Evolutionary conservation across 768 basidiomycete genomes (phyloP), one percentile per base, ranked within the genome.

Genomic region (Suillus subalutaceus): DNA sequence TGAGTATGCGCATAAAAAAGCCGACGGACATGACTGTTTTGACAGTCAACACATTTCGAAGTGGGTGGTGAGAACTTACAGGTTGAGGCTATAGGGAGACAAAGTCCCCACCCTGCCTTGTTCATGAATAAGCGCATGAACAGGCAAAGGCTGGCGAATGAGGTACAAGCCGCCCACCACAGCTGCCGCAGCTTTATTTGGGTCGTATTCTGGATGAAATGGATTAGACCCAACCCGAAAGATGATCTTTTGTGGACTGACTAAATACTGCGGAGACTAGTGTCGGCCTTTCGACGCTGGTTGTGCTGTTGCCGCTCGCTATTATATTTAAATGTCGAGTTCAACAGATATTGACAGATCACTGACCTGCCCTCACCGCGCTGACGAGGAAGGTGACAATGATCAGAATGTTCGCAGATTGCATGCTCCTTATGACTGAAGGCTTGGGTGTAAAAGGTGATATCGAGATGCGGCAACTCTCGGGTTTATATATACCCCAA

Each of bases 101-200:
- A 77, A 44, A 78, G 58, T 20, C 70, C 77, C 76, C 76, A 77
- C 77, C 74, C 73, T 13, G 72, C 41, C 12, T 68, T 72, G n/a
- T 69, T 67, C 23, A 65, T 7, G 26, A 67, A 63, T n/a, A 77
- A 37, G 20, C 74, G 69, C 43, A 64, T 41, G 53, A 73, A 70
- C 12, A 75, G 35, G 18, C 65, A 35, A 10, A 67, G 0, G 7
- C 68, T 59, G 7, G 61, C 48, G 37, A n/a, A 75, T 53, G 38
- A 48, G 62, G 56, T 72, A 77, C 35, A 77, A 66, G 18, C 20
- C 74, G 4, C 65, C 67, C 26, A 72, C 75, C 38, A 71, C 65
- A 2, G 62, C 69, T 16, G 77, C 74, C 0, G 71, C 72, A 0
- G 18, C 62, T 50, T 72, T 70, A 59, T 48, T 77, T 6, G 76